A percentile compares a stretch with the other conserved stretches of the same genome.
phyloP scores from a whole-genome alignment of 2,329 filamentous ascomycete species.

The Mycosphaerella sp. region DNA sequence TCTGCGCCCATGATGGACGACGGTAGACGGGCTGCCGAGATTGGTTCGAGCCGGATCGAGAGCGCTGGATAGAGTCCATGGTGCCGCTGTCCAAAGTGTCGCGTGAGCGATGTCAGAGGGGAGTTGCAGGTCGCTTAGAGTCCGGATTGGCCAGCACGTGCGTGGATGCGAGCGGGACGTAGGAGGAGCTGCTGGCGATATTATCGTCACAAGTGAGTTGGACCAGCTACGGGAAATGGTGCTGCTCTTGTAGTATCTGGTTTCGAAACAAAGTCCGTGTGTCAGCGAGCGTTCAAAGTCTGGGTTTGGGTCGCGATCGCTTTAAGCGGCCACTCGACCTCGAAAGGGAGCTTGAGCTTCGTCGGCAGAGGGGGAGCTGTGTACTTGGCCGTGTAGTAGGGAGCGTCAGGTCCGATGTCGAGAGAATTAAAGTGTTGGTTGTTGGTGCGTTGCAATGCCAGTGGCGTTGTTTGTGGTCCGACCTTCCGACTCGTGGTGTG shows the following conservation, averaged over 20 bases:
- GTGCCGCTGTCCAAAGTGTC: not conserved
- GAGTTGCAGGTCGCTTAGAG: not conserved
- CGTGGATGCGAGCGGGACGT: not conserved
- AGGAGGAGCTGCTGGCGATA: not conserved
- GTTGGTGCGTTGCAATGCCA: conserved; percentile 3
- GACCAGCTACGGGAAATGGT: not conserved
- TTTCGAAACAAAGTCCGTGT: not conserved
- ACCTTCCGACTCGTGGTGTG: not conserved
- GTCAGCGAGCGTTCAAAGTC: not conserved
- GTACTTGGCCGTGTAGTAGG: not conserved
- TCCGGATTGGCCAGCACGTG: not conserved
- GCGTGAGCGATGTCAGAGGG: not conserved
- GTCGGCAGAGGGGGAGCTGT: not conserved
- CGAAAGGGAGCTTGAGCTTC: not conserved
- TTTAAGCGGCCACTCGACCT: not conserved
- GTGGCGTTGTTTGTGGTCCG: conserved; percentile 1
- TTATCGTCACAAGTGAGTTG: not conserved
- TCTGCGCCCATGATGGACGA: conserved; percentile 27
- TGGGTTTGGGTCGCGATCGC: not conserved
- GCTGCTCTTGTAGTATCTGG: not conserved
- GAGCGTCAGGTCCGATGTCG: not conserved
- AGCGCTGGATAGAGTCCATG: conserved; percentile 6
- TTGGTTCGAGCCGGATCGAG: conserved; percentile 1
- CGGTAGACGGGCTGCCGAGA: conserved; percentile 24
- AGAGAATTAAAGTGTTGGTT: conserved; percentile 1